Conservation (phyloP, 352 stramenopile genomes). For the Phytophthora aleatoria region DNA sequence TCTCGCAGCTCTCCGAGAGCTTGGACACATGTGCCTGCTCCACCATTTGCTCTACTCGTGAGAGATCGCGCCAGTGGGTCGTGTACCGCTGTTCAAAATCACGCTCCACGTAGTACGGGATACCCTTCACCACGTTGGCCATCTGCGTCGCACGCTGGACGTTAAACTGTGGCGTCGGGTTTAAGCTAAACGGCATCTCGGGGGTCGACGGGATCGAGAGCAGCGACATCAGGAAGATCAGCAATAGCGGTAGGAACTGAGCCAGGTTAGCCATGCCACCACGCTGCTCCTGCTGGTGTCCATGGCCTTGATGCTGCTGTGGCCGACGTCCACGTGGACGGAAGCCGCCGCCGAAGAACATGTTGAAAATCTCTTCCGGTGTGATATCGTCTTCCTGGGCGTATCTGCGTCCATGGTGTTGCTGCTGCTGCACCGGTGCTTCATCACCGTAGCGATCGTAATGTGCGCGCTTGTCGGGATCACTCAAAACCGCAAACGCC, state of each 20-base stretch:
- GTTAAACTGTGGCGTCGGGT: slow-evolving; percentile 77
- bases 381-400: slow-evolving; percentile 85
- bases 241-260: slow-evolving; percentile 84
- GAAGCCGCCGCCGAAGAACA: slow-evolving; percentile 90
- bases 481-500: slow-evolving; percentile 93
- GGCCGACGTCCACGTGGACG: slow-evolving; percentile 53
- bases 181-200: slow-evolving; percentile 85
- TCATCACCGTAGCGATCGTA: slow-evolving; percentile 85
- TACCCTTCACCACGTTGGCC: slow-evolving; percentile 82
- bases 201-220: slow-evolving; percentile 73
- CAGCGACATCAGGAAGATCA: slow-evolving; percentile 87
- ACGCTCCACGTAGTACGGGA: slow-evolving; percentile 87
- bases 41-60: slow-evolving; percentile 87
- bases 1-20: slow-evolving; percentile 81
- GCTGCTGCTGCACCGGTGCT: slow-evolving; percentile 45
- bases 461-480: slow-evolving; percentile 87
- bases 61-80: slow-evolving; percentile 82
- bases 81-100: slow-evolving; percentile 90
- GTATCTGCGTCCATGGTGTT: slow-evolving; percentile 45
- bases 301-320: slow-evolving; percentile 44
- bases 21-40: slow-evolving; percentile 78
- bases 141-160: slow-evolving; percentile 80
- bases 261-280: slow-evolving; percentile 57
- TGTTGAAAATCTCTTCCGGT: slow-evolving; percentile 93
- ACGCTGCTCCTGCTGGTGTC: slow-evolving; percentile 44